phyloP scores from a whole-genome alignment of 352 stramenopile genomes.

The Phytophthora tentaculata region DNA sequence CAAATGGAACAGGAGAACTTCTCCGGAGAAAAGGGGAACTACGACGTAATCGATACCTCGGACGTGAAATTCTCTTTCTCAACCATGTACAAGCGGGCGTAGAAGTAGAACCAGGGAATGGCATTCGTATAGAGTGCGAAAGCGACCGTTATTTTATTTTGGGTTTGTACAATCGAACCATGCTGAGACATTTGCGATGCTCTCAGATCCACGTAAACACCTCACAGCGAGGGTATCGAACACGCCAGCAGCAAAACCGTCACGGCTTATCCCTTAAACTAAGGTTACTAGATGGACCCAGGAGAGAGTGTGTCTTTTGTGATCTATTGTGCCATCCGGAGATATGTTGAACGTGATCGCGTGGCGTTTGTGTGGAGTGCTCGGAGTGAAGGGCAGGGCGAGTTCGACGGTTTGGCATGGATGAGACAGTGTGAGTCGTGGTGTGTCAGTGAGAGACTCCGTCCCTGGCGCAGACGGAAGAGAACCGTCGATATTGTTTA shows the following conservation, averaged over 20 bases:
- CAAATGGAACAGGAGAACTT: too few species aligned
- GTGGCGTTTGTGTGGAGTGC: constrained; percentile 62
- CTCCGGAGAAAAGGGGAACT: too few species aligned
- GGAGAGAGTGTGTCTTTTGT: constrained; percentile 26
- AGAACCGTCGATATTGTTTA: constrained; percentile 24
- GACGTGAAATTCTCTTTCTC: constrained; percentile 28
- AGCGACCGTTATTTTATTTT: constrained; percentile 25
- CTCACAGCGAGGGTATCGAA: constrained; percentile 22
- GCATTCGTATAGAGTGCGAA: constrained; percentile 32
- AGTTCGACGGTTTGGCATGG: constrained; percentile 49
- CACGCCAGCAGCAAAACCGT: constrained; percentile 24
- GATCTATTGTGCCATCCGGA: constrained; percentile 41
- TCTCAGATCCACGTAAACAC: constrained; percentile 26
- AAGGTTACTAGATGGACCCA: constrained; percentile 32
- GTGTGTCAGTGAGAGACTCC: constrained; percentile 22
- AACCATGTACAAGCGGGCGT: constrained; percentile 27
- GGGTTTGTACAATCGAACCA: constrained; percentile 26
- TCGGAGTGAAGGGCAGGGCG: constrained; percentile 43
- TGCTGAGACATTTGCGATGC: constrained; percentile 22
- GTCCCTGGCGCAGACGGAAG: constrained; percentile 11
- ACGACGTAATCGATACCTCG: constrained; percentile 25
- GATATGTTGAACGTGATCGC: constrained; percentile 49
- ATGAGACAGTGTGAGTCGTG: constrained; percentile 59
- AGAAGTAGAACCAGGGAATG: constrained; percentile 19
- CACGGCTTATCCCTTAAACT: constrained; percentile 28